A percentile compares a stretch with the other conserved stretches of the same genome.
Conservation (phyloP, 495 filamentous ascomycete genomes). For the Neurospora tetrasperma region DNA sequence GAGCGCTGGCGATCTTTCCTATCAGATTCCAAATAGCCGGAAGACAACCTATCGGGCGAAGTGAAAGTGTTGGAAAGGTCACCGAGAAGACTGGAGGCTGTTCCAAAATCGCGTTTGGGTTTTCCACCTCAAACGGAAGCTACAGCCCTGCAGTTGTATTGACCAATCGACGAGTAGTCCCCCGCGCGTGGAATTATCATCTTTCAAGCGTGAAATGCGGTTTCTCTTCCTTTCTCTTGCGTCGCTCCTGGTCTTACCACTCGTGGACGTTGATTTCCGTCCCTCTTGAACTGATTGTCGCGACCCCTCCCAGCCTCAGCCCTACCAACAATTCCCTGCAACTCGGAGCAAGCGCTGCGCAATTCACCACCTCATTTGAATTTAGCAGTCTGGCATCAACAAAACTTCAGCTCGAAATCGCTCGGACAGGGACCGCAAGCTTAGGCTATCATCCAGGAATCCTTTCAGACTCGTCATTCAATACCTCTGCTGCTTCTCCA, state of each 20-base stretch:
- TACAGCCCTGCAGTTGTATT: not conserved
- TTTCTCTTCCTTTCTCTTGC: not conserved
- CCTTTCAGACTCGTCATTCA: not conserved
- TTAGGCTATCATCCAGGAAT: not conserved
- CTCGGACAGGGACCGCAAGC: not conserved
- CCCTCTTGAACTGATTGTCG: not conserved
- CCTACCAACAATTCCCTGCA: not conserved
- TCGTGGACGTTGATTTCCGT: not conserved
- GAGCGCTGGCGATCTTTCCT: not conserved
- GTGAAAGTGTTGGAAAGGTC: not conserved
- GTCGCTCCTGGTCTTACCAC: not conserved
- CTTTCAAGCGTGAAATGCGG: not conserved
- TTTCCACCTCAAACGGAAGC: not conserved
- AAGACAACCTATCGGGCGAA: not conserved
- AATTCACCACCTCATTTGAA: not conserved
- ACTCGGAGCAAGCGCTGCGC: not conserved
- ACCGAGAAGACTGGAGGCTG: not conserved
- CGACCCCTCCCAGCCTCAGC: not conserved
- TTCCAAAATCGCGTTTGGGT: not conserved
- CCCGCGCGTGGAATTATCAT: not conserved
- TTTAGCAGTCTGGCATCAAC: not conserved
- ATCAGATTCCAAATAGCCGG: not conserved
- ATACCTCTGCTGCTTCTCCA: not conserved
- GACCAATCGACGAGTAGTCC: not conserved
- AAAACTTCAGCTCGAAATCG: not conserved